A percentile compares a stretch with the other conserved stretches of the same genome.
These are phyloP conservation scores for Melanopsichium pennsylvanicum DNA, from an alignment of 1,284 basidiomycete genomes.

Conservation along the genomic window DNA sequence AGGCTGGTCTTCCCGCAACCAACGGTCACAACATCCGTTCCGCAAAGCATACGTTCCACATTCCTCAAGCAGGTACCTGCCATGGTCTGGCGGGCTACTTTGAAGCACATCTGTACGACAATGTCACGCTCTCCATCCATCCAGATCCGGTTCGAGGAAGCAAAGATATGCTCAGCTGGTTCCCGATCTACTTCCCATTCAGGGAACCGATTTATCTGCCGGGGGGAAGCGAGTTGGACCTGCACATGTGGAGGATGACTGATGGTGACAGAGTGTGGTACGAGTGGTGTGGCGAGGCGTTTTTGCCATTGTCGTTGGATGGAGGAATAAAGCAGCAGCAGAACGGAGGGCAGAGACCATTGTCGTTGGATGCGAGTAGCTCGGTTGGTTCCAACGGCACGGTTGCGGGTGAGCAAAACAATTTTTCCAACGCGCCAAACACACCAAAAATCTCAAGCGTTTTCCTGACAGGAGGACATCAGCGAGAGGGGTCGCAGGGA, in stretches of 20 bases:
- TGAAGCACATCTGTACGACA: conserved; percentile 88
- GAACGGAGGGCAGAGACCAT: conserved; percentile 7
- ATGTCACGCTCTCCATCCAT: conserved; percentile 90
- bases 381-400: conserved; percentile 21
- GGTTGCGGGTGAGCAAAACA: conserved; percentile 10
- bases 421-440: conserved; percentile 57
- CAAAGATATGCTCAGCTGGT: conserved; percentile 98
- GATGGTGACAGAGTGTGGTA: conserved; percentile 87
- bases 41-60: conserved; percentile 76
- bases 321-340: conserved; percentile 3
- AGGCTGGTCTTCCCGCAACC: conserved; percentile 64
- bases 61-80: conserved; percentile 91
- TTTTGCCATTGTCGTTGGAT: conserved; percentile 71
- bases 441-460: conserved; percentile 57
- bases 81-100: conserved; percentile 99
- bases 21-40: conserved; percentile 68
- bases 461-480: conserved; percentile 9
- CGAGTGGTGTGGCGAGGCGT: conserved; percentile 95
- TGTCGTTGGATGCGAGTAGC: conserved; percentile 35
- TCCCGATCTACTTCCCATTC: conserved; percentile 91
- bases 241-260: conserved; percentile 92
- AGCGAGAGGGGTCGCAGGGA: neutral
- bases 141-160: conserved; percentile 79
- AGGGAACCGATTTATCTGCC: conserved; percentile 90
- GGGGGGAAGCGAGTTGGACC: conserved; percentile 86